Evolutionary conservation across 257 asterid genomes (phyloP).

Genomic region (Solanum dulcamara): DNA sequence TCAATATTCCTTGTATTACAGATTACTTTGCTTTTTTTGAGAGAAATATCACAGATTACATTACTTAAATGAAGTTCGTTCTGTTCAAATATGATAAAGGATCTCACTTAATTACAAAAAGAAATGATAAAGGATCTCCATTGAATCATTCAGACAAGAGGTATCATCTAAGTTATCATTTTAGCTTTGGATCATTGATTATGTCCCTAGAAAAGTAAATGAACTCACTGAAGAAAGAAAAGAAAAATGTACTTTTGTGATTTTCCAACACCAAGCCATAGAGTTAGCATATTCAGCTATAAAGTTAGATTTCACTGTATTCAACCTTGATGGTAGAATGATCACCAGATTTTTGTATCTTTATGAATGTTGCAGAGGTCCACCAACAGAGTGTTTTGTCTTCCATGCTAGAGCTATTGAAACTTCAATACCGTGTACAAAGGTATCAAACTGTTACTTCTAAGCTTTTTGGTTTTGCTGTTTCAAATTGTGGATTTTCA

Average conservation of each 20-base stretch:
- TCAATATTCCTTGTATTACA: neutral
- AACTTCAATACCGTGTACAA: slow-evolving; percentile 47
- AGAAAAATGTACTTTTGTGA: neutral
- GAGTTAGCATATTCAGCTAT: neutral
- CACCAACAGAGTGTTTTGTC: slow-evolving; percentile 91
- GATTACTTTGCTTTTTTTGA: neutral
- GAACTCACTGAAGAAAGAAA: neutral
- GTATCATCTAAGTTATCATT: neutral
- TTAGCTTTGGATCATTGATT: neutral
- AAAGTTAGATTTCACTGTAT: neutral
- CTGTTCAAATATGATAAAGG: neutral
- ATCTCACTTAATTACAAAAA: neutral
- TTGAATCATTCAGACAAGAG: neutral
- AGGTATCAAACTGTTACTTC: slow-evolving; percentile 28
- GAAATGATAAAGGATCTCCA: neutral
- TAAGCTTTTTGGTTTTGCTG: neutral
- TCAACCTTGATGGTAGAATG: neutral
- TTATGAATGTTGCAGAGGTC: slow-evolving; percentile 57
- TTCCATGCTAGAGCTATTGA: slow-evolving; percentile 86
- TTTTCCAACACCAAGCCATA: neutral
- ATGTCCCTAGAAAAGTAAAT: neutral
- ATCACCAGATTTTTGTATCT: neutral
- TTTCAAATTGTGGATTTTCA: neutral
- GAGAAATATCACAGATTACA: neutral
- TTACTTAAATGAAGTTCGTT: neutral